Base-by-base conservation (phyloP, 2,329 filamentous ascomycete species). In the Lachnum nothofagi region DNA sequence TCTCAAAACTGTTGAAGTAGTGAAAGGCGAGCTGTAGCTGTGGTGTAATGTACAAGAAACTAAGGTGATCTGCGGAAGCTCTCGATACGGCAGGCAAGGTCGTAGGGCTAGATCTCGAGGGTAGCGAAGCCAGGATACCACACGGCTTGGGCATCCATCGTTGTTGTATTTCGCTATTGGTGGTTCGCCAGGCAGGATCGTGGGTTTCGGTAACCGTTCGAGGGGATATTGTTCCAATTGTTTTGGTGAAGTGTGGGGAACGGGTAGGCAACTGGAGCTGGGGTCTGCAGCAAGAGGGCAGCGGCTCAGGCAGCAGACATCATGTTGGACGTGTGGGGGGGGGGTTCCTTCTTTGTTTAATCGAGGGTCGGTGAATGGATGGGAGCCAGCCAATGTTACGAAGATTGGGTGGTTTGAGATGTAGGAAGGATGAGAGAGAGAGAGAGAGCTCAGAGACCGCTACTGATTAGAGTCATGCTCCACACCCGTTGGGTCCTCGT, bases 111-210 rank as follows among this genome's bases (percentile, higher is more conserved):
- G 51, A 63, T 60, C 40, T 55, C 48, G 51, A 56, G 54, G 49
- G 53, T 55, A 54, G 51, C 51, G 51, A 54, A 51, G 51, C 56
- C 54, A 33, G 50, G 58, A 61, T 62, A 60, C 61, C 59, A 56
- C 62, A 63, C 60, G 48, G 56, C 62, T 58, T 63, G 60, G 59
- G 60, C 59, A 63, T 63, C 62, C 62, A 64, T 64, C 54, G 51
- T 63, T 27, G 54, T 45, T 58, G 20, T 55, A 29, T 44, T 51
- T 34, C n/a, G 24, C 41, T 44, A 27, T 50, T 34, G 40, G 38
- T 14, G 39, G 31, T 40, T 49, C 14, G 34, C 19, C 17, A 44
- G 17, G 39, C 44, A 24, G 51, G 37, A 40, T 27, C 48, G n/a
- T 19, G 45, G 33, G 27, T 45, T 41, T 46, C 38, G 24, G 35